Evolutionary conservation across 106 monocot species (phyloP).

Genomic region (Allium cepa): DNA sequence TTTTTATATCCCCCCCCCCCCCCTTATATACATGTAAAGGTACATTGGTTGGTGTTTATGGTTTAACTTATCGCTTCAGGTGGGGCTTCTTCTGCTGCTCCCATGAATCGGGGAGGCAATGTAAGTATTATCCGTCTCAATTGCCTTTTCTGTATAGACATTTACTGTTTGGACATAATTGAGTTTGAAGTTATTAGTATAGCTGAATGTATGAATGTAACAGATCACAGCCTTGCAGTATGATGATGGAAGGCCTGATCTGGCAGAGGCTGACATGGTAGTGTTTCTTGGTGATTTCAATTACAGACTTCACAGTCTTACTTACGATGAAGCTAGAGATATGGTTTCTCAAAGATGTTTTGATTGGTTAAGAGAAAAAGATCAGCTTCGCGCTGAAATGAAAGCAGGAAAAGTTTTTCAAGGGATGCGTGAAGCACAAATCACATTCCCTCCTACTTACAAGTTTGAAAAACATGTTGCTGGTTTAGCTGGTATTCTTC

Average conservation of each 20-base stretch:
- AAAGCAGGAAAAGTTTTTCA: constrained; percentile 33
- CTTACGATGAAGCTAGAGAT: constrained; percentile 43
- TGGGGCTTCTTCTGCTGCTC: constrained; percentile 13
- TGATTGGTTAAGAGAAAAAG: constrained; percentile 43
- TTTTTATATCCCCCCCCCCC: no score
- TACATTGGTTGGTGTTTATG: neutral
- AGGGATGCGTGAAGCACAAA: constrained; percentile 33
- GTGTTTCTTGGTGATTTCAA: constrained; percentile 41
- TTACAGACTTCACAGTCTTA: constrained; percentile 25
- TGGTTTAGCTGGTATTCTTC: constrained; percentile 23
- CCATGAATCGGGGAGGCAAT: constrained; percentile 18
- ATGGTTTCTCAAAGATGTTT: constrained; percentile 40
- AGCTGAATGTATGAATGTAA: neutral
- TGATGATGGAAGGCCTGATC: constrained; percentile 29
- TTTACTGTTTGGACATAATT: neutral
- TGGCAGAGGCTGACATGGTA: constrained; percentile 41
- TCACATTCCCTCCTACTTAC: constrained; percentile 27
- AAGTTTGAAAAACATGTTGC: constrained; percentile 21
- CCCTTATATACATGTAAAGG: neutral
- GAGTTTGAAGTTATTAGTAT: neutral
- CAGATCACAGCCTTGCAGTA: constrained; percentile 14
- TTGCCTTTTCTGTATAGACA: neutral
- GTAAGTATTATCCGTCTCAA: constrained; percentile 11
- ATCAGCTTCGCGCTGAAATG: constrained; percentile 35
- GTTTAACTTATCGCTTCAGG: constrained; percentile 12